phyloP scores from a whole-genome alignment of 805 yeast species.

The Pichia deserticola region DNA sequence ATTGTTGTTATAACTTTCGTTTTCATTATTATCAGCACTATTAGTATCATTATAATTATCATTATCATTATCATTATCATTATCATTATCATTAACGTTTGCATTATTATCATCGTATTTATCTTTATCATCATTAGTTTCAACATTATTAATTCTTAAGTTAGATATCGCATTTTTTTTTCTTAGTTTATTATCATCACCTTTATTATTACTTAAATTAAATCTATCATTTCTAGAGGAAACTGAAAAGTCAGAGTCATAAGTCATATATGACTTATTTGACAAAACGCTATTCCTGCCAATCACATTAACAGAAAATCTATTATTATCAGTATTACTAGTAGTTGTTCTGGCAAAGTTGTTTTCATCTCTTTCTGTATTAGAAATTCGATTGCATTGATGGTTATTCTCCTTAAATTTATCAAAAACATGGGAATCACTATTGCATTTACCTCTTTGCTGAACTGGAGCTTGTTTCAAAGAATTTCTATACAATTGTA shows the following conservation, averaged over 20 bases:
- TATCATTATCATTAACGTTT: too few species aligned
- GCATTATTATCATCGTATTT: not conserved
- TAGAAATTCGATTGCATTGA: not conserved
- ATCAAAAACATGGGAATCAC: not conserved
- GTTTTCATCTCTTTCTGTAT: not conserved
- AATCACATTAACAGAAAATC: constrained; percentile 23
- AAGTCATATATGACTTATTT: constrained; percentile 44
- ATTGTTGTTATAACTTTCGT: too few species aligned
- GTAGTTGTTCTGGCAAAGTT: not conserved
- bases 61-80: too few species aligned
- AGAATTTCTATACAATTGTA: not conserved
- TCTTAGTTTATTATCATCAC: constrained; percentile 22
- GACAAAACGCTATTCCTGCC: constrained; percentile 35
- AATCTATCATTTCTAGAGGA: not conserved
- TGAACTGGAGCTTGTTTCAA: not conserved
- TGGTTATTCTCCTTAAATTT: not conserved
- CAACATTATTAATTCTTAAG: constrained; percentile 29
- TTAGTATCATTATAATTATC: too few species aligned
- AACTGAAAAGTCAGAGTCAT: constrained; percentile 48
- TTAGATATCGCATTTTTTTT: constrained; percentile 47
- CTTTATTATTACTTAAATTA: constrained; percentile 12
- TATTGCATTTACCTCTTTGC: constrained; percentile 1
- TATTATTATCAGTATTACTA: not conserved
- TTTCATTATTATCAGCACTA: not conserved
- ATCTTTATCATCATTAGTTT: not conserved